A percentile compares a stretch with the other conserved stretches of the same genome.
Conservation (phyloP, 23 red algal genomes). For the Agarophyton chilense region DNA sequence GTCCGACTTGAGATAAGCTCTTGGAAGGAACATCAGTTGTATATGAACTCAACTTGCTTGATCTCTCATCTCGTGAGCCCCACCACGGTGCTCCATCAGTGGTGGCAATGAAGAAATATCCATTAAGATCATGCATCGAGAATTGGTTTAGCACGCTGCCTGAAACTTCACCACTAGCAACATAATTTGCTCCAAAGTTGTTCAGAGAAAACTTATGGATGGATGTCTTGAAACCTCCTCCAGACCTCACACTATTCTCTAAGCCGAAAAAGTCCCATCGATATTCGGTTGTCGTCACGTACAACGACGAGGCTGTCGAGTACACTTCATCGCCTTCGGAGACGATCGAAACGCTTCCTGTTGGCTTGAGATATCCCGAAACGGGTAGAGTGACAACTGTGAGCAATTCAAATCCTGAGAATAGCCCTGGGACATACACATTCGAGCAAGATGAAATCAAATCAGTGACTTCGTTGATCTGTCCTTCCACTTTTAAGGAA, state of each 20-base stretch:
- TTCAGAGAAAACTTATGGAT: slow-evolving; percentile 61
- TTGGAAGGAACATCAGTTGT: background rate
- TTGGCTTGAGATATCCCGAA: slow-evolving; percentile 32
- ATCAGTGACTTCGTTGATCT: background rate
- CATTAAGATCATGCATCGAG: slow-evolving; percentile 60
- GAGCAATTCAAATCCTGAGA: slow-evolving; percentile 56
- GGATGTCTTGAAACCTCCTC: slow-evolving; percentile 36
- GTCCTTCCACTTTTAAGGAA: background rate
- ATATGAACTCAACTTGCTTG: slow-evolving; percentile 42
- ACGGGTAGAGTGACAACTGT: slow-evolving; percentile 63
- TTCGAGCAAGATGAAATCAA: slow-evolving; percentile 47
- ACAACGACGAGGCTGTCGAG: slow-evolving; percentile 47
- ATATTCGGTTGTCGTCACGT: slow-evolving; percentile 67
- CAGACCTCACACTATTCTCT: background rate
- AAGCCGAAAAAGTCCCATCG: slow-evolving; percentile 40
- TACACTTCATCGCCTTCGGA: slow-evolving; percentile 55
- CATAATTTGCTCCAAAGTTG: slow-evolving; percentile 44
- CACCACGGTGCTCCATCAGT: slow-evolving; percentile 70
- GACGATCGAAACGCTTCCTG: slow-evolving; percentile 36
- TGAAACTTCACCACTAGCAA: slow-evolving; percentile 53
- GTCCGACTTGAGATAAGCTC: slow-evolving; percentile 37
- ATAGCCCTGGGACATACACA: slow-evolving; percentile 21
- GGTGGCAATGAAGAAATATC: slow-evolving; percentile 66
- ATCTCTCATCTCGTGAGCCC: slow-evolving; percentile 30
- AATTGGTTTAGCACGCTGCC: slow-evolving; percentile 71